These are phyloP conservation scores for Bipolaris bicolor DNA, from an alignment of 2,329 filamentous ascomycete genomes.

Conservation along the genomic window DNA sequence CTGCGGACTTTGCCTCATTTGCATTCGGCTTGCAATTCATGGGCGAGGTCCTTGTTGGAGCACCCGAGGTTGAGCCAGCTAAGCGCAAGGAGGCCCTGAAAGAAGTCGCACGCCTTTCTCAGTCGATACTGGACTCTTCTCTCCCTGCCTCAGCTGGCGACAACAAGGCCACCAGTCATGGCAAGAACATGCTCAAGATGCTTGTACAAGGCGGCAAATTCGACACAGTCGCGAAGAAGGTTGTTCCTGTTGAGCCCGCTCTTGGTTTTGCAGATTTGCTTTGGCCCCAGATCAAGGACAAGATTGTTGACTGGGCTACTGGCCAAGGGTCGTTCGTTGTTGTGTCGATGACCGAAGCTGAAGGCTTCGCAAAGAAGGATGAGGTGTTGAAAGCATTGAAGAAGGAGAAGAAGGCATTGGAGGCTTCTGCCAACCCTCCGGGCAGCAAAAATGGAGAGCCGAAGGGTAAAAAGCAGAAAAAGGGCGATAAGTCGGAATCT, in stretches of 20 bases:
- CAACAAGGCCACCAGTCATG: constrained; percentile 60
- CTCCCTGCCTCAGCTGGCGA: constrained; percentile 38
- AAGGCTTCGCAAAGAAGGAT: constrained; percentile 68
- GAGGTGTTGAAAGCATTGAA: constrained; percentile 73
- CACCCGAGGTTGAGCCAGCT: constrained; percentile 73
- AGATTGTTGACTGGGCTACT: constrained; percentile 82
- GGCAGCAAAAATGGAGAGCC: constrained; percentile 42
- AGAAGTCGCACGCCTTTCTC: constrained; percentile 62
- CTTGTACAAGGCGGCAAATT: constrained; percentile 89
- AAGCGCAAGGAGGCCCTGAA: constrained; percentile 64
- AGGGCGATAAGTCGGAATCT: constrained; percentile 49
- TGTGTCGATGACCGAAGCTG: constrained; percentile 77
- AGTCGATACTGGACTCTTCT: constrained; percentile 43
- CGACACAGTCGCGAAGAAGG: constrained; percentile 72
- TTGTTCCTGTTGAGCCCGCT: constrained; percentile 75
- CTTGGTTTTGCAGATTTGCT: constrained; percentile 81
- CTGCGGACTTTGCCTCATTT: constrained; percentile 71
- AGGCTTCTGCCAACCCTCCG: constrained; percentile 66
- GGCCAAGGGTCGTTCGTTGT: constrained; percentile 87
- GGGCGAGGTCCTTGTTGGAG: constrained; percentile 78
- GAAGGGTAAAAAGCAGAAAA: constrained; percentile 44
- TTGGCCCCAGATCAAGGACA: constrained; percentile 78
- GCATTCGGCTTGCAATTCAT: constrained; percentile 89
- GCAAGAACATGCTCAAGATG: constrained; percentile 88
- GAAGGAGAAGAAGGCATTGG: constrained; percentile 73